Evolutionary conservation across 2,329 filamentous ascomycete species (phyloP), one percentile per base, ranked within the genome.

Genomic region (Sphaceloma murrayae): DNA sequence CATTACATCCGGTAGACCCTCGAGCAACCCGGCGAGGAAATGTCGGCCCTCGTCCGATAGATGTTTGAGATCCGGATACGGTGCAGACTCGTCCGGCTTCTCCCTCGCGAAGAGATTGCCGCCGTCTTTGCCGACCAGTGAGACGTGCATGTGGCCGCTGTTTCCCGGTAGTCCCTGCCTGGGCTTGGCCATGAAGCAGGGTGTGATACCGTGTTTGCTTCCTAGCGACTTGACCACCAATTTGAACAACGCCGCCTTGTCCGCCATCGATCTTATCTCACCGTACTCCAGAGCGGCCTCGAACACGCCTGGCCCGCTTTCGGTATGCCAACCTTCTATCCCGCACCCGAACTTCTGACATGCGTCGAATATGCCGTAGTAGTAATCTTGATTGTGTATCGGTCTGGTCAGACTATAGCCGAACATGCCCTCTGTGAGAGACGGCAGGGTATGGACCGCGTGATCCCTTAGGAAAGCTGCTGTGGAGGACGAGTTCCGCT

Each of bases 161-260:
- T 96, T 96, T 34, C 91, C 91, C 0, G 91, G 91, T 0, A 96
- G 70, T 0, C 88, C 87, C 56, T 93, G 77, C 52, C 84, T 80
- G 2, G 91, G 91, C 65, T 98, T 98, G 11, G 91, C 91, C 91
- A 98, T 98, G 70, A 98, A 98, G 64, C 85, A 94, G 0, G 91
- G 91, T 0, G 86, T 94, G 58, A 98, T 94, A 53, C 85, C 86
- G 60, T 87, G 85, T 58, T 85, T 82, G 46, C 78, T 82, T 33
- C 85, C 85, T 29, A 94, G 77, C 7, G 85, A 87, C 66, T 94
- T 95, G 52, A 94, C 87, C 14, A 83, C 79, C 55, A 94, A 85
- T 73, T 98, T 98, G 78, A 96, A 98, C 26, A 98, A 68, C 21
- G 80, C 80, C 18, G 88, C 87, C 53, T 83, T 82, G 62, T 98